Evolutionary conservation across 164 flowering plant genomes (phyloP).

Genomic region (Warburgia ugandensis): DNA sequence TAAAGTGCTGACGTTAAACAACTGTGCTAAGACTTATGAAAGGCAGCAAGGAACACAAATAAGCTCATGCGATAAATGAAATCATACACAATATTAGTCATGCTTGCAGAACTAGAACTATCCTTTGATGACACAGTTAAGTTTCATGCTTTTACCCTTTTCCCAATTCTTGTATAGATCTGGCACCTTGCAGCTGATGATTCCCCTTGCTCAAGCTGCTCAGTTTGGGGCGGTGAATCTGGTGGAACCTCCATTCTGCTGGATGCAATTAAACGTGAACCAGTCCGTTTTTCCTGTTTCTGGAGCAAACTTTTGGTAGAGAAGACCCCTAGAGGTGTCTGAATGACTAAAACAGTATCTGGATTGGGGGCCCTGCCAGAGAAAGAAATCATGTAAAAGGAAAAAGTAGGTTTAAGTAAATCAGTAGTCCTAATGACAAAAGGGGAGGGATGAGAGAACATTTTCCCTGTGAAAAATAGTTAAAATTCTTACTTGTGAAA

Average conservation of each 20-base stretch:
- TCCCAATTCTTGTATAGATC: constrained; percentile 34
- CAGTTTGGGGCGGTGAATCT: constrained; percentile 26
- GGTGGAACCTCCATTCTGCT: constrained; percentile 31
- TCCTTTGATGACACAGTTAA: background rate
- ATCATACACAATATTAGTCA: no score
- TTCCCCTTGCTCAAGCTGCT: no score
- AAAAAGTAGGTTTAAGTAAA: background rate
- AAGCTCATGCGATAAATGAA: no score
- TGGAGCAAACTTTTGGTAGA: constrained; percentile 62
- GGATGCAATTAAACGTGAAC: constrained; percentile 64
- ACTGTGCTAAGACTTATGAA: no score
- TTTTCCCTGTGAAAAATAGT: no score
- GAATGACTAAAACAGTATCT: constrained; percentile 68
- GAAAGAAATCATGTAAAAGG: background rate
- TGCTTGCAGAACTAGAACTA: background rate
- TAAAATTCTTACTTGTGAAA: constrained; percentile 77
- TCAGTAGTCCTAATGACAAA: no score
- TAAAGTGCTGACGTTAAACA: no score
- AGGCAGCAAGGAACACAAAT: no score
- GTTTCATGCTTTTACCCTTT: constrained; percentile 35
- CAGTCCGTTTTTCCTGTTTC: constrained; percentile 42
- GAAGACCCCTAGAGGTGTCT: constrained; percentile 65
- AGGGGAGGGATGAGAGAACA: background rate
- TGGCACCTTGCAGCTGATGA: constrained; percentile 86
- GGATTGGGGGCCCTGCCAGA: constrained; percentile 79